Evolutionary conservation across 1,284 basidiomycete species (phyloP).

Genomic region (Abortiporus biennis): DNA sequence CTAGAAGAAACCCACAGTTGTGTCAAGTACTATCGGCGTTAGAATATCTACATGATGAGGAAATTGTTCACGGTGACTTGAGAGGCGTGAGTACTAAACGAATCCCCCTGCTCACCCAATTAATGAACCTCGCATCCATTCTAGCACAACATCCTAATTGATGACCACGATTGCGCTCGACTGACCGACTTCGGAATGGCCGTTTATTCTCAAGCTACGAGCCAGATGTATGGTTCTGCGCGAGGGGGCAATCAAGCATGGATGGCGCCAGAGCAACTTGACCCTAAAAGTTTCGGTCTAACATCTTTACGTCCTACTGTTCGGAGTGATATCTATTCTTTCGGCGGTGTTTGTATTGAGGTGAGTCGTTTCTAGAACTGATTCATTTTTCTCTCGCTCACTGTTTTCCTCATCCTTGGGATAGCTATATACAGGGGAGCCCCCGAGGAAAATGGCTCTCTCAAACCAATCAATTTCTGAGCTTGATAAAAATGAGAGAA

Average conservation of each 20-base stretch:
- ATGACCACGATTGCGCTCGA: neutral
- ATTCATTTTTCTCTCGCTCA: too few relatives aligned
- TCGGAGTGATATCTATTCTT: conserved; percentile 6
- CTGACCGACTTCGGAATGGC: conserved; percentile 7
- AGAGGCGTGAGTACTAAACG: neutral
- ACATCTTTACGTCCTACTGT: neutral
- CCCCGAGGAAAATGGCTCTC: neutral
- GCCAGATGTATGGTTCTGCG: conserved; percentile 1
- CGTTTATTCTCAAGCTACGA: neutral
- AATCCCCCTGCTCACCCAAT: too few relatives aligned
- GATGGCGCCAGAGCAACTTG: conserved; percentile 6
- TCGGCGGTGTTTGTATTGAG: conserved; percentile 4
- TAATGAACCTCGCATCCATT: too few relatives aligned
- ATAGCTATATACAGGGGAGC: neutral
- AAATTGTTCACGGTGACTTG: neutral
- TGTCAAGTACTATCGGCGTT: neutral
- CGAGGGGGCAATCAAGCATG: neutral
- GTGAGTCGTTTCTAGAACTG: neutral
- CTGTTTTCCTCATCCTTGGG: neutral
- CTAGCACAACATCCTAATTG: conserved; percentile 7
- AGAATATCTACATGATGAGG: neutral
- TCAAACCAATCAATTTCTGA: too few relatives aligned
- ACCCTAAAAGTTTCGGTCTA: neutral
- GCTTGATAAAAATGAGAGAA: too few relatives aligned
- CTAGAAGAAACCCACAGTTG: neutral